A percentile compares a stretch with the other conserved stretches of the same genome.
These are phyloP conservation scores for Cladorrhinum sp. DNA, from an alignment of 2,329 filamentous ascomycete species.

Conservation along the genomic window DNA sequence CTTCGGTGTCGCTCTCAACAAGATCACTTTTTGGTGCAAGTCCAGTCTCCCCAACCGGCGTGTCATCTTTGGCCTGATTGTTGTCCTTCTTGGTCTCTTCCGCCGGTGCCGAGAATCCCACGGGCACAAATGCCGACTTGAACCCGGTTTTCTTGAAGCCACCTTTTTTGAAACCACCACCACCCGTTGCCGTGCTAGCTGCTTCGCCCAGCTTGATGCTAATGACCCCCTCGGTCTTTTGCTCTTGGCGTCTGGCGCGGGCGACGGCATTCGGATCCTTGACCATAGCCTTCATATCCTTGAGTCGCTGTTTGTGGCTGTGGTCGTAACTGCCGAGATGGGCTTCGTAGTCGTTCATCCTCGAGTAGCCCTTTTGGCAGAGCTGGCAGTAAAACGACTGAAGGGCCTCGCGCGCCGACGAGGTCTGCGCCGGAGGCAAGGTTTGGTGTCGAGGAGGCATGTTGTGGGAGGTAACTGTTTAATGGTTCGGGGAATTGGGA, in stretches of 20 bases:
- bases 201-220: conserved; percentile 59
- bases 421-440: conserved; percentile 56
- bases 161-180: conserved; percentile 60
- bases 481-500: neutral
- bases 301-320: conserved; percentile 84
- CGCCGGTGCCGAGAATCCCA: conserved; percentile 46
- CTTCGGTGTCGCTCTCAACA: conserved; percentile 63
- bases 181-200: conserved; percentile 30
- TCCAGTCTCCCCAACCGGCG: conserved; percentile 15
- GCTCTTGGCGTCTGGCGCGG: conserved; percentile 66
- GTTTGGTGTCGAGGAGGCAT: conserved; percentile 51
- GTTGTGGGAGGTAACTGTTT: neutral
- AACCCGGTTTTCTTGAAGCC: conserved; percentile 82
- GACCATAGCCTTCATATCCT: conserved; percentile 83
- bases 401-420: conserved; percentile 69
- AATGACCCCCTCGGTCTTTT: conserved; percentile 66
- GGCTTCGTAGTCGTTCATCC: conserved; percentile 94
- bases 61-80: conserved; percentile 16
- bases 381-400: conserved; percentile 82
- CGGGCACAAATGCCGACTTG: conserved; percentile 69
- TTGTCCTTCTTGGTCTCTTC: conserved; percentile 33
- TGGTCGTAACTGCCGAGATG: conserved; percentile 95
- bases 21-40: conserved; percentile 31
- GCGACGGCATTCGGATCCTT: conserved; percentile 65
- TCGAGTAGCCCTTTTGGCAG: conserved; percentile 90